Conservation (phyloP, 2,329 filamentous ascomycete genomes). For the Alternaria sp. region DNA sequence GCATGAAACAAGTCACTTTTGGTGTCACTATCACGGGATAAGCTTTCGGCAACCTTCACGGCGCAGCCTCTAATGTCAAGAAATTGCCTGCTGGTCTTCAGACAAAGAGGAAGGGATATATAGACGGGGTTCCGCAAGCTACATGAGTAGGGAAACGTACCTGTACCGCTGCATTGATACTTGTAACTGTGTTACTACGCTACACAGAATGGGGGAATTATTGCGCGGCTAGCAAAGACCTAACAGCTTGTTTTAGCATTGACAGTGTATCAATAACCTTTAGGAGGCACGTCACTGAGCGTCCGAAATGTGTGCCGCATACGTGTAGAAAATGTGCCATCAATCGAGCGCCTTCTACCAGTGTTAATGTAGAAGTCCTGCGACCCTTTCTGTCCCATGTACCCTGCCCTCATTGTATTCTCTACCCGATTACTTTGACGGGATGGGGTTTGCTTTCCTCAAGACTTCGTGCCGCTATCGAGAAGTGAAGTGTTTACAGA, state of each 20-base stretch:
- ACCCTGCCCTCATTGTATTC: neutral
- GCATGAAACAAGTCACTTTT: neutral
- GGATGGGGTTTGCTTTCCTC: neutral
- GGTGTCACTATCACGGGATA: neutral
- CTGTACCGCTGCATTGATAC: neutral
- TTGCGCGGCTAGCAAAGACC: accelerated
- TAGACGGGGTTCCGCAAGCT: neutral
- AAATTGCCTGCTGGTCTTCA: neutral
- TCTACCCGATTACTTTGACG: neutral
- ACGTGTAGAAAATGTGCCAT: neutral
- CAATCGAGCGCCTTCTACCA: neutral
- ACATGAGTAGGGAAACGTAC: neutral
- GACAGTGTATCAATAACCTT: neutral
- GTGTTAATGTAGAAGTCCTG: neutral
- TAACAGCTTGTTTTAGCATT: neutral
- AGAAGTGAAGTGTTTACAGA: neutral
- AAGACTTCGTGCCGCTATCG: neutral
- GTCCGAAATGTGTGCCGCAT: neutral
- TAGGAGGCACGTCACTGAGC: neutral
- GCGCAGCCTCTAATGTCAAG: neutral
- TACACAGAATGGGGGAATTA: neutral
- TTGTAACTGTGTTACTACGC: neutral
- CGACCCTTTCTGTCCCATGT: neutral
- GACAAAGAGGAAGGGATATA: neutral
- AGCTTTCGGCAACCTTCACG: neutral